Conservation (phyloP, 2,329 filamentous ascomycete genomes). For the Colletotrichum sp. region DNA sequence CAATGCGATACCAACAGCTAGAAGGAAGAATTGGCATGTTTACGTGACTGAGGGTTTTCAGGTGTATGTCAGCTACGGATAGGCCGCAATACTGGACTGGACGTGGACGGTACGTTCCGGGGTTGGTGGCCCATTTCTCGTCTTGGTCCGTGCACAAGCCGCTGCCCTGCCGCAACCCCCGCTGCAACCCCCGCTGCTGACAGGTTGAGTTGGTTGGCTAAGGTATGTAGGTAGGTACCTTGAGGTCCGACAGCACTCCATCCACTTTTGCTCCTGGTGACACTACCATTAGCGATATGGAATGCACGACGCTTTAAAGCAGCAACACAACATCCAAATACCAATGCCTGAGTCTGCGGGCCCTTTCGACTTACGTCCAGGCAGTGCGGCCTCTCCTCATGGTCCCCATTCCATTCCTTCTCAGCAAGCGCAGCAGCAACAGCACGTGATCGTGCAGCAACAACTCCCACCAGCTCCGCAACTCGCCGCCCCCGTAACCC, state of each 20-base stretch:
- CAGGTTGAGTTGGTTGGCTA: neutral
- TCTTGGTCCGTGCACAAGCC: constrained; percentile 4
- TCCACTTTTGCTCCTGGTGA: constrained; percentile 1
- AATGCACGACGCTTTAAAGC: constrained; percentile 16
- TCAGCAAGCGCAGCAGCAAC: constrained; percentile 7
- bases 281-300: neutral
- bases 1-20: neutral
- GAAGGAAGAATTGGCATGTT: neutral
- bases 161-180: neutral
- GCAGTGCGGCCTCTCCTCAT: constrained; percentile 1
- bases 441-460: constrained; percentile 1
- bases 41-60: neutral
- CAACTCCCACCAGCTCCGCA: constrained; percentile 16
- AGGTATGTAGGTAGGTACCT: too few relatives aligned
- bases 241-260: neutral
- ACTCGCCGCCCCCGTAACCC: neutral
- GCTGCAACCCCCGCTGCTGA: neutral
- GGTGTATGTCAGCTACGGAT: neutral
- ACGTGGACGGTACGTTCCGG: neutral
- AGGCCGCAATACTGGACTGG: neutral
- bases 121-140: neutral
- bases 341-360: neutral
- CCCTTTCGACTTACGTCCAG: constrained; percentile 5
- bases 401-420: constrained; percentile 22
- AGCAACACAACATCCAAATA: constrained; percentile 14